These are phyloP conservation scores for Paraphaeosphaeria minitans DNA, from an alignment of 2,329 filamentous ascomycete genomes.

Conservation along the genomic window DNA sequence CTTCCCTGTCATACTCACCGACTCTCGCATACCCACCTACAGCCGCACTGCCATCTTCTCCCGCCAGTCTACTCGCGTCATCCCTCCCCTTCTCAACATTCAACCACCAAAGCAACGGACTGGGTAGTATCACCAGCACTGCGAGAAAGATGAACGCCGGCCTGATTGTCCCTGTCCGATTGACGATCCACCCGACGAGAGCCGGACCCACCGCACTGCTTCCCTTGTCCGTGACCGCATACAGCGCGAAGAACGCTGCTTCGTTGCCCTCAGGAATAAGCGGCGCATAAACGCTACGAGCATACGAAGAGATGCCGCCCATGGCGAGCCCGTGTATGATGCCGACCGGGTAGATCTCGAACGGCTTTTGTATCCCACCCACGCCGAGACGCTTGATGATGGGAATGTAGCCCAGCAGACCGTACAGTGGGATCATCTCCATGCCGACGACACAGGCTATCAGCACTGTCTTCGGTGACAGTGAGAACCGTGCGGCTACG, in stretches of 20 bases:
- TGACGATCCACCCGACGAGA: slow-evolving; percentile 87
- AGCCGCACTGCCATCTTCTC: slow-evolving; percentile 19
- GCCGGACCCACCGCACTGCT: slow-evolving; percentile 89
- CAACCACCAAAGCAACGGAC: slow-evolving; percentile 78
- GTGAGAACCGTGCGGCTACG: slow-evolving; percentile 68
- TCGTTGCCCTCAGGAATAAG: slow-evolving; percentile 90
- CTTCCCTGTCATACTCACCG: slow-evolving; percentile 22
- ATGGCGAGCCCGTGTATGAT: slow-evolving; percentile 88
- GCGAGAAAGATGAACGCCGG: slow-evolving; percentile 85
- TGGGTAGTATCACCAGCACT: slow-evolving; percentile 74
- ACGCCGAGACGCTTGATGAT: slow-evolving; percentile 74
- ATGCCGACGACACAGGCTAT: slow-evolving; percentile 83
- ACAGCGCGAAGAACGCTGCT: slow-evolving; percentile 90
- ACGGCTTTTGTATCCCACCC: slow-evolving; percentile 79
- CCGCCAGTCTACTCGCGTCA: slow-evolving; percentile 39
- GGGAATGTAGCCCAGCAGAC: slow-evolving; percentile 80
- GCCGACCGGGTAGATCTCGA: slow-evolving; percentile 90
- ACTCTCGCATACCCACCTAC: slow-evolving; percentile 19
- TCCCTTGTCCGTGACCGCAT: slow-evolving; percentile 94
- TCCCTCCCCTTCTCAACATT: slow-evolving; percentile 66
- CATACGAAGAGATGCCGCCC: slow-evolving; percentile 85
- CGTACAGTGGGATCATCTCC: slow-evolving; percentile 88
- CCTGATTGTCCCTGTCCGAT: slow-evolving; percentile 56
- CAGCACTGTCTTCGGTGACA: slow-evolving; percentile 81
- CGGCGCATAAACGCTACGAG: slow-evolving; percentile 85